Conservation (phyloP, 306 rosid species). For the Sindora glabra region DNA sequence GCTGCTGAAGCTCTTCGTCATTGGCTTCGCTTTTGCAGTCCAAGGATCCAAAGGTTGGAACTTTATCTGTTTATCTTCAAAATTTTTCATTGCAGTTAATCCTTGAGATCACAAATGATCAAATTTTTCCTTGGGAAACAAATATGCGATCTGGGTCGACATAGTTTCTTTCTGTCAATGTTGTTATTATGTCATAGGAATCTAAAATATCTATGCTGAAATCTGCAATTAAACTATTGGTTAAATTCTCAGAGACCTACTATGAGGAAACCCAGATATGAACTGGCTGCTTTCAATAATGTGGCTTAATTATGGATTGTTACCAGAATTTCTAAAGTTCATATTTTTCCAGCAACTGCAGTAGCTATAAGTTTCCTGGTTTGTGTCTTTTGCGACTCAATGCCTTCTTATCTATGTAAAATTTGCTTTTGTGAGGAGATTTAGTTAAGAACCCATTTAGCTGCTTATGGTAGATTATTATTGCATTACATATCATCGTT, state of each 20-base stretch:
- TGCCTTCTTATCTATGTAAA: not conserved
- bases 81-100: not conserved
- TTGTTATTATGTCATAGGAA: not conserved
- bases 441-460: not conserved
- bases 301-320: not conserved
- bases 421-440: not conserved
- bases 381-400: not conserved
- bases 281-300: not conserved
- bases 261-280: not conserved
- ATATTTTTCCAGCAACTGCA: not conserved
- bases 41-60: conserved; percentile 65
- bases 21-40: conserved; percentile 37
- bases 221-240: not conserved
- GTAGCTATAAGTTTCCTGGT: not conserved
- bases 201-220: not conserved
- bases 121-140: conserved; percentile 4
- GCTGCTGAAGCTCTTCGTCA: conserved; percentile 45
- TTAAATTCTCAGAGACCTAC: not conserved
- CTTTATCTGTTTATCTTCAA: conserved; percentile 7
- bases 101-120: not conserved
- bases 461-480: not conserved
- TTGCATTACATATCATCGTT: not conserved
- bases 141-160: conserved; percentile 15
- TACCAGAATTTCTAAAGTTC: not conserved
- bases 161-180: not conserved